Evolutionary conservation across 2,329 filamentous ascomycete species (phyloP), one percentile per base, ranked within the genome.

Genomic region (Ophiobolus disseminans): DNA sequence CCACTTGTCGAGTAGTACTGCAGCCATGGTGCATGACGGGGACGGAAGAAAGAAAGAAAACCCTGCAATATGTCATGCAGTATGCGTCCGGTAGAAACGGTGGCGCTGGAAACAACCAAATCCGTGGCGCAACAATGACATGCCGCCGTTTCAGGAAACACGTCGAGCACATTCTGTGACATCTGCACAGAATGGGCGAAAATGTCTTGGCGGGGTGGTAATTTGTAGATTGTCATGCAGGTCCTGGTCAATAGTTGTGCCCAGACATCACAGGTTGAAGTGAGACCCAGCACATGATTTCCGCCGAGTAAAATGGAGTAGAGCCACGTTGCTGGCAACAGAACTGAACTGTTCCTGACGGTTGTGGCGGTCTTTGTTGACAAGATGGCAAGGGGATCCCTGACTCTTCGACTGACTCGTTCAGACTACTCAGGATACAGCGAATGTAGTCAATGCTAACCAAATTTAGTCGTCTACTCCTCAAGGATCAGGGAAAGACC

Each of bases 81-180:
- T 40, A 40, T 31, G 9, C 10, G 16, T 14, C 30, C 31, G 30
- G 40, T 17, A 35, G 21, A 20, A 43, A 26, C 3, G 40, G 40
- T 43, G 40, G 40, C 40, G 40, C 31, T 21, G 30, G 31, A 36
- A 43, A 20, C 21, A 26, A 26, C 23, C n/a, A 16, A 19, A 25
- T 36, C 30, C 30, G 40, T 43, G 40, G 40, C 30, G 40, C 22
- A 36, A 21, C 20, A 22, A 21, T 21, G 30, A 32, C 30, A 26
- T 43, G 23, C 14, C 16, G 40, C 31, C 21, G 40, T 43, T 43
- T 43, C 40, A 43, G 30, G 30, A 35, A 26, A 35, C 21, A 35
- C 10, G 16, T 26, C 21, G n/a, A 20, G 21, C 20, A 20, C 7
- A 30, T 20, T 19, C n/a, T 30, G 23, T 40, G 25, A 28, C 30